These are phyloP conservation scores for Cordyceps cateniannulata DNA, from an alignment of 2,329 filamentous ascomycete species.

Conservation along the genomic window DNA sequence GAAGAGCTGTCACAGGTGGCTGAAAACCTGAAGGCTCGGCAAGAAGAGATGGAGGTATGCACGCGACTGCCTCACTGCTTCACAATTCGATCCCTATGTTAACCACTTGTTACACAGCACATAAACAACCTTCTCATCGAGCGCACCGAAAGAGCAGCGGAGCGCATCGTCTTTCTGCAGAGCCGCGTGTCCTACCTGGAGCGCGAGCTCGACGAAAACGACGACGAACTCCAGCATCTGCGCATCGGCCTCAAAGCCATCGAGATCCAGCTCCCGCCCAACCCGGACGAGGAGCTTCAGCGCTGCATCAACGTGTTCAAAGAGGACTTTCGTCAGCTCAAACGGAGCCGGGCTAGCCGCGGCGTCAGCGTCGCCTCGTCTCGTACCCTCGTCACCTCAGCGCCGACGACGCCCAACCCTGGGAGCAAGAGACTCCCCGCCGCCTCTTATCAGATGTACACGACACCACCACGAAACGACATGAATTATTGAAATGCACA, in stretches of 20 bases:
- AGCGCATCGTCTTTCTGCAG: constrained; percentile 55
- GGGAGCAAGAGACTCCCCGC: neutral
- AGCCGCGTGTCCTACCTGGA: constrained; percentile 52
- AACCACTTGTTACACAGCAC: constrained; percentile 32
- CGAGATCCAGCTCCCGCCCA: constrained; percentile 50
- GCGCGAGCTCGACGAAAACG: constrained; percentile 48
- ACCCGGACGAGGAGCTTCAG: constrained; percentile 49
- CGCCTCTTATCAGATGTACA: neutral
- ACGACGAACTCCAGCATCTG: constrained; percentile 55
- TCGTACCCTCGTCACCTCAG: neutral
- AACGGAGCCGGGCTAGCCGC: constrained; percentile 33
- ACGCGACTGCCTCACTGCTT: constrained; percentile 15
- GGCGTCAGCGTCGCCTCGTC: neutral
- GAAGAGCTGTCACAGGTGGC: constrained; percentile 44
- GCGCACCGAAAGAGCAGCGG: constrained; percentile 49
- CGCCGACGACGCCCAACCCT: neutral
- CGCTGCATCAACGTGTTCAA: constrained; percentile 57
- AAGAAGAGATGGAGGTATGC: constrained; percentile 52
- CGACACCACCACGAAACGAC: constrained; percentile 6
- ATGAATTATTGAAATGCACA: neutral
- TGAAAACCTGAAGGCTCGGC: constrained; percentile 44
- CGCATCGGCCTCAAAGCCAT: constrained; percentile 57
- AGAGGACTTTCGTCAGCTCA: constrained; percentile 47
- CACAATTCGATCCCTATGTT: constrained; percentile 18
- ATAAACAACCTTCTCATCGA: constrained; percentile 56